These are phyloP conservation scores for Fusarium sp. DNA, from an alignment of 2,329 filamentous ascomycete species.

Conservation along the genomic window DNA sequence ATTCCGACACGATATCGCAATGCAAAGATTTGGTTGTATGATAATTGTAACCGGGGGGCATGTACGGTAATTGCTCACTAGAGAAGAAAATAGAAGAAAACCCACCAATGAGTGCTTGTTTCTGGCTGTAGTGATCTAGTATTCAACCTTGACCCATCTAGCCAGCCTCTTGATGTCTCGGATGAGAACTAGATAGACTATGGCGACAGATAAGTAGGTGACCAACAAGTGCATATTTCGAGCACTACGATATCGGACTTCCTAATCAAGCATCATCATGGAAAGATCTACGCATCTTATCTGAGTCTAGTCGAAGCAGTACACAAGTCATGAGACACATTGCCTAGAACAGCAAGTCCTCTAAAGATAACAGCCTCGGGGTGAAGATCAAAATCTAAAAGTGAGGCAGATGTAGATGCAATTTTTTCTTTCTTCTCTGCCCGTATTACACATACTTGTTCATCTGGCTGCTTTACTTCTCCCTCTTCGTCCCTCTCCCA, in stretches of 20 bases:
- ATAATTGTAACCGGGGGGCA: neutral
- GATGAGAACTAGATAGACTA: neutral
- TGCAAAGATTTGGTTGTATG: neutral
- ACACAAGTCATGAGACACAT: conserved; percentile 17
- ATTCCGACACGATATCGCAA: neutral
- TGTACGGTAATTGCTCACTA: neutral
- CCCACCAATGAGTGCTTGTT: neutral
- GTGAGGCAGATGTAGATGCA: neutral
- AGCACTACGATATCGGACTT: conserved; percentile 4
- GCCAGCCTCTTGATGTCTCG: neutral
- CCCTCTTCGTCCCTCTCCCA: neutral
- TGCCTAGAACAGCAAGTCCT: conserved; percentile 5
- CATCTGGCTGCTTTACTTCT: neutral
- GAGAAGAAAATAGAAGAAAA: neutral
- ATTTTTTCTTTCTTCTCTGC: neutral
- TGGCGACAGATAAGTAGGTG: neutral
- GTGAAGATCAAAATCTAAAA: neutral
- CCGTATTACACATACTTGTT: neutral
- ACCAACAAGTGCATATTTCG: neutral
- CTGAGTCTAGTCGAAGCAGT: neutral
- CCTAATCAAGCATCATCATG: conserved; percentile 3
- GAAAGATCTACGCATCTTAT: neutral
- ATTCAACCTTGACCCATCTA: neutral
- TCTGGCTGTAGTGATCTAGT: neutral
- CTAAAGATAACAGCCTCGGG: neutral